Base-by-base conservation (phyloP, 148 eudicot species). In the Cornus controversa region DNA sequence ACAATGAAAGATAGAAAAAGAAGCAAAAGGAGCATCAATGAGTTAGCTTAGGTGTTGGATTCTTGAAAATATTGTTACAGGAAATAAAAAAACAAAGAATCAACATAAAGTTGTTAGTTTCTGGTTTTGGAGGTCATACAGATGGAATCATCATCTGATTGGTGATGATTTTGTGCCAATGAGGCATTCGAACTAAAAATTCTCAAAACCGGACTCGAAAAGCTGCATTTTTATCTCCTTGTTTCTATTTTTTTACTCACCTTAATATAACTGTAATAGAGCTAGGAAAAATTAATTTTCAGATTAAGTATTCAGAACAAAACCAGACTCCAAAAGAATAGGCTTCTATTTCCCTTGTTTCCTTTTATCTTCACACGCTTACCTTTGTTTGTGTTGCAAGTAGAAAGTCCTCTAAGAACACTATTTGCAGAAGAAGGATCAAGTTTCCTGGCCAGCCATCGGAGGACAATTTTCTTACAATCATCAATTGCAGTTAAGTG, bases 361-460 rank as follows among this genome's bases (percentile, higher is more conserved):
- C 22, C 22, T 74, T 60, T 36, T 13, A 18, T 15, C 29, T 60
- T 45, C 6, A 37, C 5, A 5, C 16, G 37, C 71, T 36, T 54
- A 79, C 87, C 82, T 82, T 66, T 77, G 79, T 82, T 82, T 42
- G 77, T 66, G 27, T 71, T 71, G 77, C 87, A 85, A 47, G 73
- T 73, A 23, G 77, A 77, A 79, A 82, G 79, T 74, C 69, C 83
- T 80, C 85, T 70, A 54, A 85, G 73, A 37, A 77, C 37, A 31
- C 23, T 57, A 45, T 58, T 82, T 47, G 79, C 66, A 64, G 78
- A 73, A 70, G 78, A 28, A 36, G 76, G 79, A 66, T 85, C 83
- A 77, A 82, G 74, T 71, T 77, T 85, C 16, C 80, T 79, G 25
- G 85, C 85, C 68, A 85, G 67, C 85, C 85, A 85, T 40, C 81